Base-by-base conservation (phyloP, 2,329 filamentous ascomycete species). In the Penicillium concentricum region DNA sequence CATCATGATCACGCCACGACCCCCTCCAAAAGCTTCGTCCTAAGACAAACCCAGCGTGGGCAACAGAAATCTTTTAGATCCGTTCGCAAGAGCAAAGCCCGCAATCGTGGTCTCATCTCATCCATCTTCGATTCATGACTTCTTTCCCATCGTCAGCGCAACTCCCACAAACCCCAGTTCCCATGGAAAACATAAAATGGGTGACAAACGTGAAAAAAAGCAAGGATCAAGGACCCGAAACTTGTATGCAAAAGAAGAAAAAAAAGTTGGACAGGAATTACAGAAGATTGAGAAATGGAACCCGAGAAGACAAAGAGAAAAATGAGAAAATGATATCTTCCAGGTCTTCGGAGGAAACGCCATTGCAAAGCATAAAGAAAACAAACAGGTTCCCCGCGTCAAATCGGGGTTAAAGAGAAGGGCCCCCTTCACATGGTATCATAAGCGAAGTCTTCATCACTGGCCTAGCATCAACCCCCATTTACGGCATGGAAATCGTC, bases 361-460 rank as follows among this genome's bases (percentile, higher is more conserved):
- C 70, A 67, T 67, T 65, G 69, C 67, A 71, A 67, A 71, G 64
- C 60, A 67, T 63, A 62, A 61, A 62, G 48, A 57, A 68, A 59
- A 66, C 58, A 64, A 64, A 61, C 61, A 54, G 60, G 52, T 61
- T 59, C 58, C 58, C 60, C 57, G 52, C 49, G 54, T 57, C 56
- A 60, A 50, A 50, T 65, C 65, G 57, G 57, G 63, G 61, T 56
- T 56, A 43, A 61, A 52, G 62, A 30, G 54, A 61, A n/a, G 43
- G 41, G 22, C 53, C 45, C 61, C 62, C 63, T 61, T 61, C 60
- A 61, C 63, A 69, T 67, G 68, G 71, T 71, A 73, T 73, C 71
- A 71, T 72, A 73, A 73, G 69, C 61, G 63, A 72, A 64, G 60
- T 62, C 66, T 55, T 68, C 67, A 67, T 70, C 57, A 70, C 53